A percentile compares a stretch with the other conserved stretches of the same genome.
phyloP scores from a whole-genome alignment of 208 protist genomes.

The Porcisia hertigi region DNA sequence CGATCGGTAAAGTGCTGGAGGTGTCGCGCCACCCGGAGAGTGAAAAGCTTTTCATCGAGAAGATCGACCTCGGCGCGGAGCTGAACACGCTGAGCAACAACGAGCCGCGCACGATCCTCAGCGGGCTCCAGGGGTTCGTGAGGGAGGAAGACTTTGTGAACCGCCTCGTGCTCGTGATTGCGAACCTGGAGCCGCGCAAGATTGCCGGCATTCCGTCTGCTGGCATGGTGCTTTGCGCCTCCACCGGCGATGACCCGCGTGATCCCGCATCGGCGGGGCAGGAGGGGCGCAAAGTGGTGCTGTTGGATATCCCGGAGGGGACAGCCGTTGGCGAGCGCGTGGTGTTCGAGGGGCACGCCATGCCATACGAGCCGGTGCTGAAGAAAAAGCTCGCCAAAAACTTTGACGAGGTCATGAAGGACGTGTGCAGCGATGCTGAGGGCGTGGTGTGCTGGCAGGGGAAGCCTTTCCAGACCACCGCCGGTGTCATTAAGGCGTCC shows the following conservation, averaged over 20 bases:
- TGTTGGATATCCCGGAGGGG: conserved; percentile 86
- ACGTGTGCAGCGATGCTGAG: conserved; percentile 67
- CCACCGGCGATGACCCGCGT: conserved; percentile 52
- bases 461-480: conserved; percentile 65
- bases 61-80: conserved; percentile 93
- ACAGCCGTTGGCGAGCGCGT: conserved; percentile 87
- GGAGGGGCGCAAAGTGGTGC: conserved; percentile 67
- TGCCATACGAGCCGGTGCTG: conserved; percentile 76
- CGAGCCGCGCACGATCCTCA: conserved; percentile 89
- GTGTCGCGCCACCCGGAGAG: conserved; percentile 90
- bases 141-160: conserved; percentile 83
- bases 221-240: conserved; percentile 95
- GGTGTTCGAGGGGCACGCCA: conserved; percentile 84
- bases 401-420: conserved; percentile 84
- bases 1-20: conserved; percentile 86
- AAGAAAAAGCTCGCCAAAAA: conserved; percentile 93
- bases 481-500: conserved; percentile 65
- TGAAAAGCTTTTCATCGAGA: conserved; percentile 91
- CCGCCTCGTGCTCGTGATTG: conserved; percentile 87
- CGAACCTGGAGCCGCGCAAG: conserved; percentile 94
- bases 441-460: conserved; percentile 77
- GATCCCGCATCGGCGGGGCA: conserved; percentile 37
- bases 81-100: conserved; percentile 55
- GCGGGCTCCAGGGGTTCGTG: conserved; percentile 89
- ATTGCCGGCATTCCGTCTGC: conserved; percentile 87